phyloP scores from a whole-genome alignment of 2,329 filamentous ascomycete species.

The Exophiala sp. region DNA sequence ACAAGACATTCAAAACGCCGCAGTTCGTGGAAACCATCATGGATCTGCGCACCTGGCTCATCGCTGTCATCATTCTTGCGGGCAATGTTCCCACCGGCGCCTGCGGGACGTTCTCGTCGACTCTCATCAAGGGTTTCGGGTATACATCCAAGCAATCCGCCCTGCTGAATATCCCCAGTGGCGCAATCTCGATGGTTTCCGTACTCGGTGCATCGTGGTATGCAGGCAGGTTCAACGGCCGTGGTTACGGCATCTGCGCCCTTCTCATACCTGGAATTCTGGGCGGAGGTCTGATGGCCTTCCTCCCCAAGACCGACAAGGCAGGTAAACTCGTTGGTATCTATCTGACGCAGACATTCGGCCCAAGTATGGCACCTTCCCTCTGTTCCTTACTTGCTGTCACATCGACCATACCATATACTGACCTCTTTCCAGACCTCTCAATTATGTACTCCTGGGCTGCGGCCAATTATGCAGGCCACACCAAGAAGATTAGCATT shows the following conservation, averaged over 20 bases:
- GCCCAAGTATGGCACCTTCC: slow-evolving; percentile 41
- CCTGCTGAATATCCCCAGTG: slow-evolving; percentile 36
- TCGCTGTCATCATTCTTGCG: slow-evolving; percentile 33
- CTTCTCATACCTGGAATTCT: slow-evolving; percentile 44
- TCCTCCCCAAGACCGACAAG: slow-evolving; percentile 36
- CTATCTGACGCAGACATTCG: slow-evolving; percentile 45
- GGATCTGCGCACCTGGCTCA: slow-evolving; percentile 45
- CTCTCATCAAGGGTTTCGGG: slow-evolving; percentile 40
- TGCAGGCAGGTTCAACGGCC: slow-evolving; percentile 39
- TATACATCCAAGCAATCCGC: slow-evolving; percentile 36
- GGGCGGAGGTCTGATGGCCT: slow-evolving; percentile 40
- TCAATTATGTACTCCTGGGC: slow-evolving; percentile 46
- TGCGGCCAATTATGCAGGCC: slow-evolving; percentile 46
- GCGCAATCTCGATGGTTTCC: slow-evolving; percentile 21
- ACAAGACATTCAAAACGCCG: slow-evolving; percentile 17
- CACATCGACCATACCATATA: slow-evolving; percentile 45
- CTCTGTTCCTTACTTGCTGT: too few relatives aligned
- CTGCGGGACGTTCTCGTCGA: slow-evolving; percentile 37
- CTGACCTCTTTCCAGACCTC: slow-evolving; percentile 32
- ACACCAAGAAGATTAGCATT: slow-evolving; percentile 49
- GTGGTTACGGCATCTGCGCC: slow-evolving; percentile 31
- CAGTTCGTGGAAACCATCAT: slow-evolving; percentile 25
- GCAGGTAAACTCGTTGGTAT: slow-evolving; percentile 43
- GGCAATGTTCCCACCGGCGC: slow-evolving; percentile 39
- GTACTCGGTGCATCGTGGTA: slow-evolving; percentile 30